phyloP scores from a whole-genome alignment of 2,329 filamentous ascomycete genomes.

The Biscogniauxia sp. region DNA sequence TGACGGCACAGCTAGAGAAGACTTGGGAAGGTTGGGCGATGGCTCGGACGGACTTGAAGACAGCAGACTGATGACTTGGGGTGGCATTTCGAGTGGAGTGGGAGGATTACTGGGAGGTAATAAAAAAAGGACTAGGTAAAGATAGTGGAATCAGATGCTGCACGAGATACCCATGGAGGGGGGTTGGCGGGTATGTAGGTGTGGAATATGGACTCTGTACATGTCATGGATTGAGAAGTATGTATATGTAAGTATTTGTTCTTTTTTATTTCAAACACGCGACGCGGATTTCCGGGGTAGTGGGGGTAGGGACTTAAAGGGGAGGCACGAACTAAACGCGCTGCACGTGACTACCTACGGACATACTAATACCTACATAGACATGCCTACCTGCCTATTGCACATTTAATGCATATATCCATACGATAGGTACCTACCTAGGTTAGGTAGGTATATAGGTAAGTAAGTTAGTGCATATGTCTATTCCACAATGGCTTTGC shows the following conservation, averaged over 20 bases:
- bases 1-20: conserved; percentile 1
- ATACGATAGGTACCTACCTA: too few relatives aligned
- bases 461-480: too few relatives aligned
- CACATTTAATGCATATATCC: too few relatives aligned
- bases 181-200: background rate
- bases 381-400: too few relatives aligned
- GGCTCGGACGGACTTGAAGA: conserved; percentile 31
- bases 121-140: too few relatives aligned
- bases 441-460: too few relatives aligned
- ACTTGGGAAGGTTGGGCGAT: conserved; percentile 7
- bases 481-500: too few relatives aligned
- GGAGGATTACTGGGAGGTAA: too few relatives aligned
- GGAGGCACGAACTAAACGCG: background rate
- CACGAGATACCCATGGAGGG: background rate
- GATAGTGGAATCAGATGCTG: too few relatives aligned
- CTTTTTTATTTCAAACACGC: background rate
- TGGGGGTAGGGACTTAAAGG: background rate
- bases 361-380: background rate
- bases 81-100: conserved; percentile 27
- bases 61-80: conserved; percentile 36
- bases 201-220: too few relatives aligned
- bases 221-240: background rate
- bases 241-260: background rate
- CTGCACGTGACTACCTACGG: conserved; percentile 1
- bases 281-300: background rate